Evolutionary conservation across 2,329 filamentous ascomycete species (phyloP).

Genomic region (Penicillium sp.): DNA sequence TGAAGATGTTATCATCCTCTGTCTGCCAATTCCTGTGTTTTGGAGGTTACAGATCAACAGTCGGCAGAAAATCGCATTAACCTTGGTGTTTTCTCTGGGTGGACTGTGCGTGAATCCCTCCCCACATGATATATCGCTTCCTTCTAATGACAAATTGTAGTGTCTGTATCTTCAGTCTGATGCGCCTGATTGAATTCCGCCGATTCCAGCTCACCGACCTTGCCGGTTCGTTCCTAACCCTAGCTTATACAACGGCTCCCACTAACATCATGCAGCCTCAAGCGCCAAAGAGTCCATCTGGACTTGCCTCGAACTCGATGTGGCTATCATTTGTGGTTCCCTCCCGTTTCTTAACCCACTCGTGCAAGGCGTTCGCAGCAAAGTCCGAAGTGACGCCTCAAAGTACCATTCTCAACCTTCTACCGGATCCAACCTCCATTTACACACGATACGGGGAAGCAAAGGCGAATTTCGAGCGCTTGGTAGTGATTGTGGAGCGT

Average conservation of each 20-base stretch:
- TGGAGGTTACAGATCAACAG: conserved; percentile 17
- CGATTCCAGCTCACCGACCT: neutral
- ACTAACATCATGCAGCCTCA: neutral
- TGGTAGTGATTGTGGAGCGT: neutral
- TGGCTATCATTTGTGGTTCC: neutral
- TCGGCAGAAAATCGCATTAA: neutral
- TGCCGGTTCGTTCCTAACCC: neutral
- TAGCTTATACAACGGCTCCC: neutral
- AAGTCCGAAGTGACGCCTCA: neutral
- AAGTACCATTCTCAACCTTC: neutral
- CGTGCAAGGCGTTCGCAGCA: neutral
- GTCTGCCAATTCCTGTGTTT: conserved; percentile 20
- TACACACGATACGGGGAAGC: neutral
- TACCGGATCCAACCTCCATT: neutral
- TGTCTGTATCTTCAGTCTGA: neutral
- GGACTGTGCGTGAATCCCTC: neutral
- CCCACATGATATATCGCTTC: neutral
- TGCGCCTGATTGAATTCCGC: conserved; percentile 1
- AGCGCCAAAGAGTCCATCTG: conserved; percentile 1
- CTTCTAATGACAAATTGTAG: neutral
- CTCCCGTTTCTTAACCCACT: neutral
- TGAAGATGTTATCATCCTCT: conserved; percentile 22
- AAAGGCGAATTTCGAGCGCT: neutral
- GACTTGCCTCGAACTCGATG: neutral
- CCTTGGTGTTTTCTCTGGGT: neutral